These are phyloP conservation scores for Amanita phalloides DNA, from an alignment of 768 basidiomycete species.

Conservation along the genomic window DNA sequence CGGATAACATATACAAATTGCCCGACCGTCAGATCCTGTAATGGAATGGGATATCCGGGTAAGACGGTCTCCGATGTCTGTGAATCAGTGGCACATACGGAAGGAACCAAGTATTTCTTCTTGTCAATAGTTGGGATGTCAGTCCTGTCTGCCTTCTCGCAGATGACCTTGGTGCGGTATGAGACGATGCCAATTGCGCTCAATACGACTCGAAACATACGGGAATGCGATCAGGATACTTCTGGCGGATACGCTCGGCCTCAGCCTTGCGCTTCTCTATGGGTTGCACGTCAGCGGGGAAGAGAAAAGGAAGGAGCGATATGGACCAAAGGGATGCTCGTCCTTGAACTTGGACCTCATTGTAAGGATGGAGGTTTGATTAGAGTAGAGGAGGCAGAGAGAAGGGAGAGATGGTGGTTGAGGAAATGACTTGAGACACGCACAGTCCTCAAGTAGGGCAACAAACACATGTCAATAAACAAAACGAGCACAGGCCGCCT, in stretches of 20 bases:
- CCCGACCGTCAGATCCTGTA: conserved; percentile 88
- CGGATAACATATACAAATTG: conserved; percentile 99
- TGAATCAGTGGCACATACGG: conserved; percentile 38
- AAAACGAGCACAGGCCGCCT: conserved; percentile 7
- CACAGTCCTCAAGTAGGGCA: conserved; percentile 23
- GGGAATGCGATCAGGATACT: conserved; percentile 97
- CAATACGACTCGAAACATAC: conserved; percentile 37
- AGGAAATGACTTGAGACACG: conserved; percentile 22
- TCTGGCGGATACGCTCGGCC: conserved; percentile 96
- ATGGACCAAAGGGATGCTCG: conserved; percentile 94
- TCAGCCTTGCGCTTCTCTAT: conserved; percentile 99
- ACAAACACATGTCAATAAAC: conserved; percentile 26
- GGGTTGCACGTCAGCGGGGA: conserved; percentile 18
- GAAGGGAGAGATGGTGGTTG: conserved; percentile 7
- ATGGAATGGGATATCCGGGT: background rate
- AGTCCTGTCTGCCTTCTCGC: conserved; percentile 97
- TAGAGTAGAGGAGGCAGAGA: conserved; percentile 1
- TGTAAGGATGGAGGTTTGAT: conserved; percentile 11
- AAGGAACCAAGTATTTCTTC: conserved; percentile 99
- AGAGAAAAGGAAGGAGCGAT: conserved; percentile 8
- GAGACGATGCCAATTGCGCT: background rate
- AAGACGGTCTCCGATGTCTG: background rate
- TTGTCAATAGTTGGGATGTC: conserved; percentile 99
- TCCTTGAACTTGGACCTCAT: conserved; percentile 98
- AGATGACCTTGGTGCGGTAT: conserved; percentile 62